Base-by-base conservation (phyloP, 1,139 yeast species). In the Geotrichum fermentans region DNA sequence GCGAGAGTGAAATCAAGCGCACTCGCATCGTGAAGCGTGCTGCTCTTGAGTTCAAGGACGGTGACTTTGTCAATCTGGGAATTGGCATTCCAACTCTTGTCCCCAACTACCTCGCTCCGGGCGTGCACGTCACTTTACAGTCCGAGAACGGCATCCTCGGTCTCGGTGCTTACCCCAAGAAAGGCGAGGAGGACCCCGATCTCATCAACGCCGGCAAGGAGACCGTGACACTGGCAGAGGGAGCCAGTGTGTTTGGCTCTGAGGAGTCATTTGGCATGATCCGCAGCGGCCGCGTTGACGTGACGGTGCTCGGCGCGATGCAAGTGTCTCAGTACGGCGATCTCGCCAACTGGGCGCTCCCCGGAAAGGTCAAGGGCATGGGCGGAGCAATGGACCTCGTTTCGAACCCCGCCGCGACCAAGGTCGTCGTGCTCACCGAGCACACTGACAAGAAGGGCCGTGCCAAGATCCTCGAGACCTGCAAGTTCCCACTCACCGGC, bases 341-440 rank as follows among this genome's bases (percentile, higher is more conserved):
- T 52, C 64, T 75, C 34, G 79, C 79, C 40, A 74, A 75, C 60
- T 74, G 79, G 79, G 76, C 74, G 17, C 63, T 74, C 10, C 79
- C 79, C 3, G 78, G 78, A 16, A 66, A 69, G 58, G 72, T 75
- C 47, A 73, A 73, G 60, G 79, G 79, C 24, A 74, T 75, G 76
- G 79, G 79, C 28, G 79, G 79, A n/a, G 79, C 79, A 30, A 74
- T 75, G 79, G 79, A 75, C 58, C 66, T 74, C 18, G 79, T 73
- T 3, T 70, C 78, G 28, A 73, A 74, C 56, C 77, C 78, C 5
- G 58, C 61, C 30, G 62, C 69, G 43, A 74, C 79, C 8, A 61
- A 68, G 49, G 79, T 75, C n/a, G 74, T 75, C 39, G 75, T 74
- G 10, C 66, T 73, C 43, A 74, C 73, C 67, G 78, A 75, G 52